Evolutionary conservation across 2,329 filamentous ascomycete species (phyloP), one percentile per base, ranked within the genome.

Genomic region (Cadophora malorum): DNA sequence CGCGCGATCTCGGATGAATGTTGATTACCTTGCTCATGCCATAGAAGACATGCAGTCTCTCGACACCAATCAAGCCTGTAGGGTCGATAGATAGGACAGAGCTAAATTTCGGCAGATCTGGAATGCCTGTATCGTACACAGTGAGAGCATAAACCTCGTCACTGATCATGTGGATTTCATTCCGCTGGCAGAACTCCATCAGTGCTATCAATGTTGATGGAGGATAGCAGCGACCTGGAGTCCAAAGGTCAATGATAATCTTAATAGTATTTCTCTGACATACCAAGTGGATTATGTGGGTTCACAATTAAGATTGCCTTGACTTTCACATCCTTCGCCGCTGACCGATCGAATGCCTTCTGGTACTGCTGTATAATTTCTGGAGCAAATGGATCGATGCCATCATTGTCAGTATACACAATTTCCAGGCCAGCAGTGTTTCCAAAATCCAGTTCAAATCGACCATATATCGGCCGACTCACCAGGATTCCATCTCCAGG

Each of bases 121-220:
- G 25, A 7, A 74, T 74, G 1, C 70, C 74, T 49, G 78, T 81
- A 28, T 79, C 73, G 70, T 78, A 85, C 0, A 81, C 75, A 0
- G 82, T 82, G 19, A 83, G 72, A 3, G 82, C 83, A 71, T 85
- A 85, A 35, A 85, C 81, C 71, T 86, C 83, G 70, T 85, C 83
- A 64, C 79, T 81, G 70, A 85, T 79, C 28, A 85, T 71, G 69
- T 85, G 83, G 25, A 85, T 76, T 8, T 76, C 70, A 67, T 83
- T 75, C 60, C 79, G 77, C 60, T 80, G 73, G 66, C 83, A 85
- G 35, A 85, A 75, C 4, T 65, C 71, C 74, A 83, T 76, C 31
- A 76, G 67, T 21, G 66, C 73, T 63, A 64, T 71, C n/a, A 78
- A 70, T 0, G 74, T 73, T 28, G 74, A 71, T 2, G 53, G 61